phyloP scores from a whole-genome alignment of 2,329 filamentous ascomycete species.

The Cordyceps javanica region DNA sequence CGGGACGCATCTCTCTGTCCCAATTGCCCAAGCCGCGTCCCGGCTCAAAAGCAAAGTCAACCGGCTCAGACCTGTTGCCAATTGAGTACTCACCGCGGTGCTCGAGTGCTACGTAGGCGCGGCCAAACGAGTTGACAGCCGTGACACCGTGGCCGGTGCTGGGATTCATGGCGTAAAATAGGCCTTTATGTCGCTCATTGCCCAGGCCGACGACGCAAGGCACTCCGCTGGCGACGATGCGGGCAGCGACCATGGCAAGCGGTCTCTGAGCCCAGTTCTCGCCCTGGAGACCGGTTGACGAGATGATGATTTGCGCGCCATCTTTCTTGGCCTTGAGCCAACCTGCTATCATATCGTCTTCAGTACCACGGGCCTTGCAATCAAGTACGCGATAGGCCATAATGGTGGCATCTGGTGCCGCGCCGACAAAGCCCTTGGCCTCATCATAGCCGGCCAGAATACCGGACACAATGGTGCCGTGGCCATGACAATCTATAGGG shows the following conservation, averaged over 20 bases:
- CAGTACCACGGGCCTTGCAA: background rate
- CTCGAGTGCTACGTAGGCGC: background rate
- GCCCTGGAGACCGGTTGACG: background rate
- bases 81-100: background rate
- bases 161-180: conserved; percentile 5
- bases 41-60: background rate
- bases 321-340: conserved; percentile 10
- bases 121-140: conserved; percentile 7
- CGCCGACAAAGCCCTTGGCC: background rate
- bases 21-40: background rate
- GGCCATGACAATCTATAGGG: conserved; percentile 9
- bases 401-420: background rate
- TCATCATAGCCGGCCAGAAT: conserved; percentile 1
- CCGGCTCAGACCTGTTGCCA: background rate
- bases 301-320: conserved; percentile 9
- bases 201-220: conserved; percentile 2
- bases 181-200: background rate
- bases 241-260: background rate
- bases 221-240: conserved; percentile 2
- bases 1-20: background rate
- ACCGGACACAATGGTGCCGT: conserved; percentile 13
- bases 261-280: background rate
- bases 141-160: conserved; percentile 2
- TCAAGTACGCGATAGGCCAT: background rate
- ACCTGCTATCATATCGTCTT: conserved; percentile 10